Conservation (phyloP, 2,329 filamentous ascomycete genomes). For the Epichloe aotearoae region DNA sequence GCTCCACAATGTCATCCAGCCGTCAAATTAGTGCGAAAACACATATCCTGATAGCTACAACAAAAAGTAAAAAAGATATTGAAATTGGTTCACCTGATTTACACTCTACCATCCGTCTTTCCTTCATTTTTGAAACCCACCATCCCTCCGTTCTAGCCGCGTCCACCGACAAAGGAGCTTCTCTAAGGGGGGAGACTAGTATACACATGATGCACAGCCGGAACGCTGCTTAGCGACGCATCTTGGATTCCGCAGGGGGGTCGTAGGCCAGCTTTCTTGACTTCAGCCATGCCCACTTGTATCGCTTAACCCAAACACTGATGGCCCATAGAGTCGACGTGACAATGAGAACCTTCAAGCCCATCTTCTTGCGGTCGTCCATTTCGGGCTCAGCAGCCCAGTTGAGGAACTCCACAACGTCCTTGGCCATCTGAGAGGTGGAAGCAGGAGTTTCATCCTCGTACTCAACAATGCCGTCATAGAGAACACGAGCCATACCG, state of each 20-base stretch:
- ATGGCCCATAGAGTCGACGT: constrained; percentile 67
- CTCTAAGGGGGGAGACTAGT: constrained; percentile 26
- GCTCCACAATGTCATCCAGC: no score
- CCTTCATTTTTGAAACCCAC: constrained; percentile 17
- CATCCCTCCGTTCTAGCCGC: constrained; percentile 23
- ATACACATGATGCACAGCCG: constrained; percentile 23
- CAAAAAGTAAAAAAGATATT: constrained; percentile 18
- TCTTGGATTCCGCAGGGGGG: constrained; percentile 48
- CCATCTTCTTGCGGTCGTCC: constrained; percentile 99
- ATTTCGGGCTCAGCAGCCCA: constrained; percentile 98
- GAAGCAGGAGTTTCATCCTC: constrained; percentile 91
- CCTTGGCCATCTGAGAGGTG: constrained; percentile 99
- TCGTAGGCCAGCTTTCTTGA: constrained; percentile 85
- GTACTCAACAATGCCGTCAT: constrained; percentile 95
- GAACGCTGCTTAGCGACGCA: constrained; percentile 31
- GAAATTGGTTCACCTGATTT: constrained; percentile 35
- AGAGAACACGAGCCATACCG: constrained; percentile 96
- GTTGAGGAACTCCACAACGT: constrained; percentile 97
- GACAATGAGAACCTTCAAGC: constrained; percentile 85
- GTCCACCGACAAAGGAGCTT: constrained; percentile 30
- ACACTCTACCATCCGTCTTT: constrained; percentile 30
- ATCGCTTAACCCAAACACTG: constrained; percentile 97
- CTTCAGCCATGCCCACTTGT: constrained; percentile 98
- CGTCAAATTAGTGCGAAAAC: no score
- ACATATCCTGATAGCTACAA: neutral